phyloP scores from a whole-genome alignment of 345 rosid species.

The Rhodamnia rubescens region DNA sequence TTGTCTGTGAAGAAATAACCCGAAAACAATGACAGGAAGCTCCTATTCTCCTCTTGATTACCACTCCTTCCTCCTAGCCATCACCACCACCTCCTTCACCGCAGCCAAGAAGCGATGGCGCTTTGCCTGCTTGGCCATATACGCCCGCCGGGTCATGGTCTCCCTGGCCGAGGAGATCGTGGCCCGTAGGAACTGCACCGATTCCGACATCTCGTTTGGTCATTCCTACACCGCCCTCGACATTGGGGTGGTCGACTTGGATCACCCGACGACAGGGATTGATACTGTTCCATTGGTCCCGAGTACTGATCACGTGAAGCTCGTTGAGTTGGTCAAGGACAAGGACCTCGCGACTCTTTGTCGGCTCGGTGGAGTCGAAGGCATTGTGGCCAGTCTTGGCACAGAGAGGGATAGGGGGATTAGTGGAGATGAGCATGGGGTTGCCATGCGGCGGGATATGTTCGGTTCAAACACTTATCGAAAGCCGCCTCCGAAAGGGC shows the following conservation, averaged over 20 bases:
- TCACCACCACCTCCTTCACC: not conserved
- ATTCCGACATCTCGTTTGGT: not conserved
- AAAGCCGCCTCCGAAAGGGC: conserved; percentile 44
- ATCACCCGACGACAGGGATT: accelerated
- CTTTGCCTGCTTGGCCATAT: conserved; percentile 30
- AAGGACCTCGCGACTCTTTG: conserved; percentile 21
- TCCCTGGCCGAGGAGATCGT: not conserved
- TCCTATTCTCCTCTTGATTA: not conserved
- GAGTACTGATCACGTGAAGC: conserved; percentile 1
- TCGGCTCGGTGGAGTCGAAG: conserved; percentile 26
- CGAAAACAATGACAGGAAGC: not conserved
- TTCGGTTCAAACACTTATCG: conserved; percentile 60
- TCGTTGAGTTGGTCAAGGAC: conserved; percentile 31
- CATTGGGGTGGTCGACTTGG: not conserved
- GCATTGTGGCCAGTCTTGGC: conserved; percentile 23
- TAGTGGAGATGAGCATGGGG: conserved; percentile 9
- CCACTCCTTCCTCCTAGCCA: not conserved
- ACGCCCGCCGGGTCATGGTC: conserved; percentile 29
- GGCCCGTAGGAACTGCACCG: not conserved
- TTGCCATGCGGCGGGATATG: conserved; percentile 22
- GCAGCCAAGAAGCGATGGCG: conserved; percentile 32
- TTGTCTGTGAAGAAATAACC: not conserved
- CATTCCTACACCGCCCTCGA: conserved; percentile 10
- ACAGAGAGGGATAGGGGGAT: conserved; percentile 51
- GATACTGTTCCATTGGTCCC: not conserved